Conservation (phyloP, 306 rosid genomes). For the Abrus precatorius region DNA sequence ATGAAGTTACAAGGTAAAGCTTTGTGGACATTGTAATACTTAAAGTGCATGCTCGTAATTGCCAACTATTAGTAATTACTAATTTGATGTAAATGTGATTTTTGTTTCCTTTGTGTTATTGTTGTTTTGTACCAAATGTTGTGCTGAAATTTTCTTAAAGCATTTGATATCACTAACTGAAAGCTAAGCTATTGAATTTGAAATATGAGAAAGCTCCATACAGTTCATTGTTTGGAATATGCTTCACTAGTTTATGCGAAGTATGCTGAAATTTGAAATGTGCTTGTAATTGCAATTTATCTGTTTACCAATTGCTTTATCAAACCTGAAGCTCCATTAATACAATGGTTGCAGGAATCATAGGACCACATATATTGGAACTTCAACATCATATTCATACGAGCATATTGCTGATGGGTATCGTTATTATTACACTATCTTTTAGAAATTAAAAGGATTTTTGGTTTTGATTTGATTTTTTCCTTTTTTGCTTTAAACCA, state of each 20-base stretch:
- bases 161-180: background rate
- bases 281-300: background rate
- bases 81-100: background rate
- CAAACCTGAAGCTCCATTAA: conserved; percentile 23
- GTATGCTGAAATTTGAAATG: background rate
- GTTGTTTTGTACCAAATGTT: conserved; percentile 3
- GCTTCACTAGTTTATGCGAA: background rate
- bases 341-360: conserved; percentile 53
- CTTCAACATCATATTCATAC: conserved; percentile 56
- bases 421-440: conserved; percentile 5
- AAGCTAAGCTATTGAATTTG: background rate
- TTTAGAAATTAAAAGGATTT: background rate
- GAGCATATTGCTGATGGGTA: conserved; percentile 70
- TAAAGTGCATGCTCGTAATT: background rate
- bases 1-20: conserved; percentile 70
- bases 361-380: conserved; percentile 46
- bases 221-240: background rate
- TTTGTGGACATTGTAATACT: background rate
- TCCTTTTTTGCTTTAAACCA: conserved; percentile 47
- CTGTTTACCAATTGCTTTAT: conserved; percentile 15
- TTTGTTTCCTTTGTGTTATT: background rate
- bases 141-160: conserved; percentile 9
- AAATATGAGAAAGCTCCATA: background rate
- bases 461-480: conserved; percentile 30
- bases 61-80: background rate